These are phyloP conservation scores for Ascosphaera apis DNA, from an alignment of 2,329 filamentous ascomycete genomes.

Conservation along the genomic window DNA sequence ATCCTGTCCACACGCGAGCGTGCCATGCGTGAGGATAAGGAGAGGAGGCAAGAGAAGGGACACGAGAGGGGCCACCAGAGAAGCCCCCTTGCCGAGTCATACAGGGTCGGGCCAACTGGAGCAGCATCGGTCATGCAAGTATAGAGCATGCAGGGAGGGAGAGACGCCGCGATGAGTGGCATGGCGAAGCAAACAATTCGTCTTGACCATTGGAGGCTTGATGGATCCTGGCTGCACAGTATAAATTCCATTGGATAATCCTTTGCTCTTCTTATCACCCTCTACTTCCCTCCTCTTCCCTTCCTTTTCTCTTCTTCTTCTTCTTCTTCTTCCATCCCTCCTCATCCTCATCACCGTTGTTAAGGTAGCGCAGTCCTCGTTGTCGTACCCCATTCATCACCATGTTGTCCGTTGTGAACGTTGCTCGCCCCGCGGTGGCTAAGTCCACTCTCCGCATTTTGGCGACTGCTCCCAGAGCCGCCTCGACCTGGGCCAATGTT, in stretches of 20 bases:
- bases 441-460: conserved; percentile 17
- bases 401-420: conserved; percentile 26
- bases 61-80: too few species aligned
- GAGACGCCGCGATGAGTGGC: too few species aligned
- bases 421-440: conserved; percentile 19
- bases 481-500: conserved; percentile 75
- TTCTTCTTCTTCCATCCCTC: not conserved
- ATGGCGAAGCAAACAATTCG: too few species aligned
- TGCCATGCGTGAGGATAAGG: too few species aligned
- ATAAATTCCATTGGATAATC: not conserved
- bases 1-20: too few species aligned
- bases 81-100: too few species aligned
- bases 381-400: conserved; percentile 3
- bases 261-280: not conserved
- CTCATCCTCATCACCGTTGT: not conserved
- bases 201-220: too few species aligned
- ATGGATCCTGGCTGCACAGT: too few species aligned
- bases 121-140: too few species aligned
- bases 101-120: too few species aligned
- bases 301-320: not conserved
- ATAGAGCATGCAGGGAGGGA: too few species aligned
- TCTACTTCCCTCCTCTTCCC: conserved; percentile 1
- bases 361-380: not conserved
- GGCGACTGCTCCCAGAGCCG: conserved; percentile 30
- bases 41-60: too few species aligned